Evolutionary conservation across 768 basidiomycete genomes (phyloP).

Genomic region (Psilocybe cyanescens): DNA sequence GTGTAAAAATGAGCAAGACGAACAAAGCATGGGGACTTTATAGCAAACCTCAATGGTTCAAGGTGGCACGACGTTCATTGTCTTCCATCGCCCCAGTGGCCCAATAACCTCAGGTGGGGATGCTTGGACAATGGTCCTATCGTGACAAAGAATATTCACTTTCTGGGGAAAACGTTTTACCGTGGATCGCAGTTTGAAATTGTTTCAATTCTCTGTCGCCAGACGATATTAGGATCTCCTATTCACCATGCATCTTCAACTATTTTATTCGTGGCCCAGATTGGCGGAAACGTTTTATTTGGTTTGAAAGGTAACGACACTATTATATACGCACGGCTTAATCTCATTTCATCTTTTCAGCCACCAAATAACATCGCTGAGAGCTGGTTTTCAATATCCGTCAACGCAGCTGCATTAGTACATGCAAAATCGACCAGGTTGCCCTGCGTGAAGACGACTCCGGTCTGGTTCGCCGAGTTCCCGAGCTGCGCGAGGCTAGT

Average conservation of each 20-base stretch:
- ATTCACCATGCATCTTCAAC: too few relatives aligned
- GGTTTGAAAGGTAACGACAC: too few relatives aligned
- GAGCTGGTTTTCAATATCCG: constrained; percentile 8
- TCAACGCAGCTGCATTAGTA: constrained; percentile 7
- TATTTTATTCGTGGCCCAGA: too few relatives aligned
- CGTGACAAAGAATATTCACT: background rate
- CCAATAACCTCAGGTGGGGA: background rate
- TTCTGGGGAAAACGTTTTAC: background rate
- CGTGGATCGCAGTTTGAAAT: background rate
- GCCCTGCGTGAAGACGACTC: constrained; percentile 14
- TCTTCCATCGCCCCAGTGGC: background rate
- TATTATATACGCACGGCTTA: background rate
- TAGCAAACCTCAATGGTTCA: background rate
- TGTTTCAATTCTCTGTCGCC: background rate
- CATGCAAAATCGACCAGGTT: constrained; percentile 19
- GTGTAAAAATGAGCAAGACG: background rate
- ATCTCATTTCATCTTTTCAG: background rate
- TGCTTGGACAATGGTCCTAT: background rate
- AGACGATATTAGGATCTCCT: too few relatives aligned
- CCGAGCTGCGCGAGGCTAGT: constrained; percentile 22
- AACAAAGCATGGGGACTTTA: background rate
- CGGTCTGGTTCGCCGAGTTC: constrained; percentile 21
- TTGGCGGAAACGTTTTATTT: too few relatives aligned
- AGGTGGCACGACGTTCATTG: background rate
- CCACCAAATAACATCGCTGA: background rate